Evolutionary conservation across 495 filamentous ascomycete species (phyloP), one percentile per base, ranked within the genome.

Genomic region (Talaromyces ruber): DNA sequence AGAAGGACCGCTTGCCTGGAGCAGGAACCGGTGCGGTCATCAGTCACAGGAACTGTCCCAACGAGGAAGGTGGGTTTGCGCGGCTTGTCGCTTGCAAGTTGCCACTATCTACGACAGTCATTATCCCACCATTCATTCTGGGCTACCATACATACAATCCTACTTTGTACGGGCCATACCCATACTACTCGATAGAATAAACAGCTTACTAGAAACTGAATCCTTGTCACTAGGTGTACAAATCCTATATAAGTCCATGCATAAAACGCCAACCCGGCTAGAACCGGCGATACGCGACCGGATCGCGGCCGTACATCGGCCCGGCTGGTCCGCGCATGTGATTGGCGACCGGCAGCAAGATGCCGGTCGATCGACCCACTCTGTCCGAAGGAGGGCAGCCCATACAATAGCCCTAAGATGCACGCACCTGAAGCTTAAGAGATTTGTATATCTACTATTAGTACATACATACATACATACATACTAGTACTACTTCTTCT

Each of bases 311-410:
- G 4, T 29, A 14, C 16, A 22, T 60, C 59, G 59, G 59, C 39
- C 59, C 59, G 59, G 59, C 59, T 52, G 59, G 25, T 4, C 59
- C 59, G 59, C n/a, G 43, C 3, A 14, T 30, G 26, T 60, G 59
- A 51, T 60, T 60, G 59, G 59, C 59, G 52, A 47, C 59, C 59
- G 59, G 59, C 59, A 60, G 18, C n/a, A 11, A 25, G 25, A 29
- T 51, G 25, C 59, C 59, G 59, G 59, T 60, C 57, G 54, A 57
- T 57, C n/a, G 26, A 54, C 51, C 26, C 22, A 14, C 51, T 28
- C 3, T 54, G 8, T 54, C 51, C 47, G 1, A 12, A 24, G 22
- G 22, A 25, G 47, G n/a, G 47, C 11, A 52, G 12, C 22, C 24
- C 11, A 11, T 52, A 24, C 18, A 24, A 22, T 52, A 8, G 22